A percentile compares a stretch with the other conserved stretches of the same genome.
Conservation (phyloP, 2,329 filamentous ascomycete species). For the Sordariomycetes sp. region DNA sequence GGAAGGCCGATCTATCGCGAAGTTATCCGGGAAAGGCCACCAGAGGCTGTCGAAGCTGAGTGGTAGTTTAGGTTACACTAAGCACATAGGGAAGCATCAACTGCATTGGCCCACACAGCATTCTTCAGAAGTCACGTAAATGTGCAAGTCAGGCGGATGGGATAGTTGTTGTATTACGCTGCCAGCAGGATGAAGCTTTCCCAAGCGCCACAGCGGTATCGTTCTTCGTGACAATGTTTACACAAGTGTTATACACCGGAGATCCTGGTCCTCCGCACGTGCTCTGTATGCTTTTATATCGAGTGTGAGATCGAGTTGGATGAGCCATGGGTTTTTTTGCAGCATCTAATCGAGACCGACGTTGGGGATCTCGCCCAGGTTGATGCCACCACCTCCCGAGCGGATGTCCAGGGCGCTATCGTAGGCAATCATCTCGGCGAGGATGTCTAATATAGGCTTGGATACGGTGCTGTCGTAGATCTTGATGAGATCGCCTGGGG, state of each 20-base stretch:
- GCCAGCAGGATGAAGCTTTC: conserved; percentile 18
- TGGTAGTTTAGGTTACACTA: too few species aligned
- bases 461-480: conserved; percentile 99
- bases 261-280: not conserved
- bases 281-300: not conserved
- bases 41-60: too few species aligned
- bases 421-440: conserved; percentile 96
- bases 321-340: too few species aligned
- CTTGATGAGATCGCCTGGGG: conserved; percentile 81
- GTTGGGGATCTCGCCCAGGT: conserved; percentile 38
- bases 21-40: conserved; percentile 22
- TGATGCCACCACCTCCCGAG: conserved; percentile 24
- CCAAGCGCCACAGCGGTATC: conserved; percentile 17
- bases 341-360: conserved; percentile 49
- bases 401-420: conserved; percentile 65
- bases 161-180: conserved; percentile 7
- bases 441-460: conserved; percentile 90
- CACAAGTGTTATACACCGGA: conserved; percentile 29
- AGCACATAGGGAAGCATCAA: too few species aligned
- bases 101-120: too few species aligned
- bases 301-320: not conserved
- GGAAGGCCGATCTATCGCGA: conserved; percentile 53
- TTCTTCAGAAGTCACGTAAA: too few species aligned
- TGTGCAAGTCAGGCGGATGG: too few species aligned
- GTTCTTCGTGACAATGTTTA: conserved; percentile 28